Conservation (phyloP, 805 yeast species). For the Wickerhamiella kurtzmanii region DNA sequence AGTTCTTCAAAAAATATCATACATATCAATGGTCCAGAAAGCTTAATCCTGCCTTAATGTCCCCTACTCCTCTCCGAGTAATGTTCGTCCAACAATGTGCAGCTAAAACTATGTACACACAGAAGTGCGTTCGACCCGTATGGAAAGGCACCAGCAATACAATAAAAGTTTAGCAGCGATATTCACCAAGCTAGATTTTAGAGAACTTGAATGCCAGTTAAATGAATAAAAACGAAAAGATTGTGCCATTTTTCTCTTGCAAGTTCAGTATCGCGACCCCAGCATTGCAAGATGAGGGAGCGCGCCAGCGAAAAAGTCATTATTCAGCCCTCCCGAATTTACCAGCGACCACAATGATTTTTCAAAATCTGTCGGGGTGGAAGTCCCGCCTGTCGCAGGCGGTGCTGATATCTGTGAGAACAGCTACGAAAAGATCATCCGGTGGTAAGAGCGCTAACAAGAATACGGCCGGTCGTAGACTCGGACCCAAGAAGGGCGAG, state of each 20-base stretch:
- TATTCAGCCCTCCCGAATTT: not conserved
- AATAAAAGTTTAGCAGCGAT: no score
- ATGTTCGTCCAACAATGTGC: not conserved
- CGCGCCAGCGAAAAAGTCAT: not conserved
- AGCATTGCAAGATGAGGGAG: not conserved
- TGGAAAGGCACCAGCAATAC: no score
- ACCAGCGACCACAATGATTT: conserved; percentile 1
- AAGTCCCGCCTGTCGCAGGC: conserved; percentile 13
- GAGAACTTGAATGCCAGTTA: not conserved
- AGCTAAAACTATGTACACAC: not conserved
- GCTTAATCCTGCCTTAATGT: no score
- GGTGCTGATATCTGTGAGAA: conserved; percentile 39
- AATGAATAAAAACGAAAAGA: no score
- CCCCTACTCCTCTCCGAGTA: not conserved
- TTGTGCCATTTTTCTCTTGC: not conserved
- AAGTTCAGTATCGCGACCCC: not conserved
- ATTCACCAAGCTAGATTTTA: no score
- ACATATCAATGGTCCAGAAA: no score
- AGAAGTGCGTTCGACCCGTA: not conserved
- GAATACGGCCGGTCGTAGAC: conserved; percentile 87
- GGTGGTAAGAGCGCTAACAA: conserved; percentile 90
- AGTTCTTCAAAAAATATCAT: no score
- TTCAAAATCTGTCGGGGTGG: conserved; percentile 3
- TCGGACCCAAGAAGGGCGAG: conserved; percentile 82
- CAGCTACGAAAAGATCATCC: conserved; percentile 85